Evolutionary conservation across 2,329 filamentous ascomycete species (phyloP), one percentile per base, ranked within the genome.

Genomic region (Paracoccidioides brasiliensis): DNA sequence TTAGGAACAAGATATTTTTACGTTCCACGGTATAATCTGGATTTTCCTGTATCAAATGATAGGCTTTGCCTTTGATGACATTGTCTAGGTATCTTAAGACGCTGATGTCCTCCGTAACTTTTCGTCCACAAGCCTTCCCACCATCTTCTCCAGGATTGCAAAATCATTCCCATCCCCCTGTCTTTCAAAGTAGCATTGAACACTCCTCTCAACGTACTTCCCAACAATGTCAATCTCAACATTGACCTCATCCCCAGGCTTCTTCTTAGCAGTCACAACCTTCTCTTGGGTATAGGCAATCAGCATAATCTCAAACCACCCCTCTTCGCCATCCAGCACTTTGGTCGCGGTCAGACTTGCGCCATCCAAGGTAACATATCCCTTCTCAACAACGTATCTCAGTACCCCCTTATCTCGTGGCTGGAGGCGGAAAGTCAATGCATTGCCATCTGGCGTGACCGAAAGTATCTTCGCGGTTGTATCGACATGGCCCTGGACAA

Each of bases 401-500:
- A 98, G 70, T 59, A 95, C 81, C 4, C 77, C 78, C 52, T 72
- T 76, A 60, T 86, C 82, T 58, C 78, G 77, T 4, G 91, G 90
- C 69, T 79, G 76, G 70, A 98, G 83, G 41, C 91, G 81, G 70
- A 97, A 86, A 0, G 88, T 94, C 58, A 95, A 71, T 5, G 93
- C 88, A 72, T 97, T 95, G 56, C 91, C 90, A 71, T 98, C 93
- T 3, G 84, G 83, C 15, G 80, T 83, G 40, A 86, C 80, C 45
- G 80, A 80, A 42, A 84, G 67, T 58, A 98, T 86, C 45, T 79
- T 80, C 0, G 91, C 93, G 42, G 85, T 83, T 9, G 89, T 91
- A 72, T 98, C 94, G 58, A 98, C 91, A 71, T 98, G 93, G 43
- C 93, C 93, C 74, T 98, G 94, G 37, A 97, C 91, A 66, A 97